These are phyloP conservation scores for Kwoniella pini DNA, from an alignment of 768 basidiomycete species.

Conservation along the genomic window DNA sequence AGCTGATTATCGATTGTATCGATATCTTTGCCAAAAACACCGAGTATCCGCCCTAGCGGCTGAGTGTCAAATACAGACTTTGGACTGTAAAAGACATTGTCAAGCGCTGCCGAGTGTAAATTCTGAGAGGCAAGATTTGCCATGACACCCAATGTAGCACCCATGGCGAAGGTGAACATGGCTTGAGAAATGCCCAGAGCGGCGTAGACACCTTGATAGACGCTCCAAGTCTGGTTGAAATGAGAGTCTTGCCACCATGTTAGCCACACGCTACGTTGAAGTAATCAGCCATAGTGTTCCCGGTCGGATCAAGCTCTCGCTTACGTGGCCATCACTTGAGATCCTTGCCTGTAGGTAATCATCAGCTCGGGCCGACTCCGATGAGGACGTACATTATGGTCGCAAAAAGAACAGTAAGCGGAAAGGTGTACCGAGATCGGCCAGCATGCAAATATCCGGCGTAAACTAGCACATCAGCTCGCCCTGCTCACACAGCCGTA, in stretches of 20 bases:
- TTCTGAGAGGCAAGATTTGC: constrained; percentile 65
- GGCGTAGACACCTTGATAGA: constrained; percentile 69
- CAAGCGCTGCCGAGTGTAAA: constrained; percentile 63
- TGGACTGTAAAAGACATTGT: constrained; percentile 67
- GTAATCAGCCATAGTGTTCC: background rate
- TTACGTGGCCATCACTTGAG: constrained; percentile 63
- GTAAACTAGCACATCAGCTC: constrained; percentile 60
- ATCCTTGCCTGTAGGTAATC: constrained; percentile 28
- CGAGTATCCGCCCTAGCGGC: constrained; percentile 45
- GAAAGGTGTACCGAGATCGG: constrained; percentile 60
- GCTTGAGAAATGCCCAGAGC: constrained; percentile 64
- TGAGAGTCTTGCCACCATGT: constrained; percentile 71
- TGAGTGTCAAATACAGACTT: constrained; percentile 43
- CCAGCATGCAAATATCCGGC: constrained; percentile 64
- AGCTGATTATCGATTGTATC: constrained; percentile 51
- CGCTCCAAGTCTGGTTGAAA: constrained; percentile 60
- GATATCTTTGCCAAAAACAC: constrained; percentile 52
- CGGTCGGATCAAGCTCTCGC: constrained; percentile 4
- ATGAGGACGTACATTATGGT: constrained; percentile 64
- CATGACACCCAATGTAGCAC: constrained; percentile 62
- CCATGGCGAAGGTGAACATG: constrained; percentile 64
- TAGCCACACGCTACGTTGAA: constrained; percentile 59
- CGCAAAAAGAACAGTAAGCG: constrained; percentile 60
- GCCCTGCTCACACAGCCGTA: background rate
- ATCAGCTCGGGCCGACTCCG: background rate